These are phyloP conservation scores for Stemphylium lycopersici DNA, from an alignment of 2,329 filamentous ascomycete genomes.

Conservation along the genomic window DNA sequence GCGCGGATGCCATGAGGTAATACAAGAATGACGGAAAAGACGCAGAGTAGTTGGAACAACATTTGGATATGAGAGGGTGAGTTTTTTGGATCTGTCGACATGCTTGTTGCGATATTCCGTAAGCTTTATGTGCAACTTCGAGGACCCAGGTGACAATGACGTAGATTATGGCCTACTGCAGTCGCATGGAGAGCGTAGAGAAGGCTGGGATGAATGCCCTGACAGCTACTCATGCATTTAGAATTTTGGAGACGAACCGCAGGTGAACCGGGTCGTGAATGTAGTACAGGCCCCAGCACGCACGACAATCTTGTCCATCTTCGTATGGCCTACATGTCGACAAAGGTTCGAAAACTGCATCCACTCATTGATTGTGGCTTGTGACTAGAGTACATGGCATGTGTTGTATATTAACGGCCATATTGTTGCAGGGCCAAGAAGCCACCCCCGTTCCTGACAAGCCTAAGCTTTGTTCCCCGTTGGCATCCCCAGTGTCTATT, in stretches of 20 bases:
- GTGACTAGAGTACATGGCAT: neutral
- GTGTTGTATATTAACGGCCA: neutral
- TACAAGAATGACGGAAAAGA: slow-evolving; percentile 1
- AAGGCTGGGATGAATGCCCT: too few relatives aligned
- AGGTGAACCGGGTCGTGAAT: neutral
- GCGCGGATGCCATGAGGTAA: slow-evolving; percentile 13
- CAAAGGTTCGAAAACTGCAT: neutral
- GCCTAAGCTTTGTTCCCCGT: neutral
- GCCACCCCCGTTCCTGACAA: neutral
- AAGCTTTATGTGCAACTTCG: neutral
- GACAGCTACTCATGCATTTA: neutral
- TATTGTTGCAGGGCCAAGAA: neutral
- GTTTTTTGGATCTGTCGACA: neutral
- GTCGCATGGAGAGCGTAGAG: neutral
- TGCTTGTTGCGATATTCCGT: too few relatives aligned
- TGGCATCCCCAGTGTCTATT: neutral
- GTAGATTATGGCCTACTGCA: neutral
- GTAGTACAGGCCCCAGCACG: neutral
- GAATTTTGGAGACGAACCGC: neutral
- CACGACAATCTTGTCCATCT: neutral
- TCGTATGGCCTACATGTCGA: too few relatives aligned
- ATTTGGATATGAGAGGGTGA: neutral
- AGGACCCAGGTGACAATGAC: neutral
- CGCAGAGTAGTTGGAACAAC: neutral
- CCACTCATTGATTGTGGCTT: neutral